phyloP scores from a whole-genome alignment of 2,329 filamentous ascomycete genomes.

The Colletotrichum sp. region DNA sequence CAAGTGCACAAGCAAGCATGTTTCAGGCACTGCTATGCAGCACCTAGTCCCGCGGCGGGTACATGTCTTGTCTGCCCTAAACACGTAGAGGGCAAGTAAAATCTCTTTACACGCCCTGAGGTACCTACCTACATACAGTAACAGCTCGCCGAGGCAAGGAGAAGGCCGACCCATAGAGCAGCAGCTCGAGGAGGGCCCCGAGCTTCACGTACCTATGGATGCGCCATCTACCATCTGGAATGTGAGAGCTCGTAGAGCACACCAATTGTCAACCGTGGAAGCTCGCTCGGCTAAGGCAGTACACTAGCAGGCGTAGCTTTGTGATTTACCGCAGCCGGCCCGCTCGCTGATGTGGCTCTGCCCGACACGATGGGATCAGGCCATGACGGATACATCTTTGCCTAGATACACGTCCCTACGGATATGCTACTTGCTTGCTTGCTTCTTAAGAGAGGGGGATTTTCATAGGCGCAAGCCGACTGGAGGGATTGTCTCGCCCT shows the following conservation, averaged over 20 bases:
- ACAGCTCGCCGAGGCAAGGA: neutral
- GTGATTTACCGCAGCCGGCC: neutral
- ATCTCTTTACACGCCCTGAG: neutral
- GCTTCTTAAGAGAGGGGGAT: neutral
- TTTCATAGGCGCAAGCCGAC: neutral
- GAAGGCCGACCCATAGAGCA: neutral
- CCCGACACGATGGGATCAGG: conserved; percentile 2
- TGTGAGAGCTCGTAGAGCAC: neutral
- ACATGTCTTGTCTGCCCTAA: neutral
- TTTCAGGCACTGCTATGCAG: neutral
- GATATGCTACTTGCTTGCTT: neutral
- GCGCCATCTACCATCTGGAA: neutral
- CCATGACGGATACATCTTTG: neutral
- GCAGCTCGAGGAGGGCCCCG: neutral
- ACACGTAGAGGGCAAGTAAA: neutral
- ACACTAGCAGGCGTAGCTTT: neutral
- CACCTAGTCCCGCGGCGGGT: neutral
- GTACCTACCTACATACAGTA: neutral
- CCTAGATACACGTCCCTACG: neutral
- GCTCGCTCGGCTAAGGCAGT: neutral
- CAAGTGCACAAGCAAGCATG: neutral
- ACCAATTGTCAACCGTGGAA: neutral
- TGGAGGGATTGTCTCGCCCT: neutral
- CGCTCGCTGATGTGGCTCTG: neutral
- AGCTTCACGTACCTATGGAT: neutral